Base-by-base conservation (phyloP, 768 basidiomycete species). In the Leccinum sublutescens region DNA sequence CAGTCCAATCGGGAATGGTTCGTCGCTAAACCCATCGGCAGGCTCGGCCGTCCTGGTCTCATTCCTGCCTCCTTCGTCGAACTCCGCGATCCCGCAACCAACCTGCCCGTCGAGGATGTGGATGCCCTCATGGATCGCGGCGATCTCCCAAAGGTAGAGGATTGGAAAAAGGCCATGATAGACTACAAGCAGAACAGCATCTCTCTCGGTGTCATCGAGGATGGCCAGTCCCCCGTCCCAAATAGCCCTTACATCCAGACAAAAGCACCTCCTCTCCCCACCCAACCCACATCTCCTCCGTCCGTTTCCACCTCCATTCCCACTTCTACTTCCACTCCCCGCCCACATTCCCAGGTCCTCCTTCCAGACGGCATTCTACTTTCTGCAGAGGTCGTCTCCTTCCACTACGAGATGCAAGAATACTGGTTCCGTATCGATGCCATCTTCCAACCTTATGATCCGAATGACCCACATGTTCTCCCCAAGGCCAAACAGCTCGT, bases 1-100 rank as follows among this genome's bases (percentile, higher is more conserved):
- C 97, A 98, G 74, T 98, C 95, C n/a, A 99, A 98, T 70, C 93
- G 94, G 63, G 97, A 99, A 74, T 99, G 97, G 97, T 98, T 98
- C 74, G 97, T 99, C 51, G 97, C 97, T 27, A 99, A 99, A 75
- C 94, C 96, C 12, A 99, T 99, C 67, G 94, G 95, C 43, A 83
- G 86, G 56, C 84, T 99, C 19, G 96, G 97, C 31, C 89, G 95
- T 55, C 97, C 97, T 0, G 97, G 97, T 53, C 82, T 99, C 58
- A 98, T 99, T 58, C 97, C 97, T 6, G 95, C 94, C 54, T 87
- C 96, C 2, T 98, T 98, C 72, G 96, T 99, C 65, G 89, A 98
- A 75, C 89, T 98, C 51, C 91, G 94, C 58, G 95, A 99, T 74
- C 95, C 95, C 19, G 77, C 84, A 10, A 94, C 97, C 25, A 92